Evolutionary conservation across 2,329 filamentous ascomycete species (phyloP).

Genomic region (Madurella fahalii): DNA sequence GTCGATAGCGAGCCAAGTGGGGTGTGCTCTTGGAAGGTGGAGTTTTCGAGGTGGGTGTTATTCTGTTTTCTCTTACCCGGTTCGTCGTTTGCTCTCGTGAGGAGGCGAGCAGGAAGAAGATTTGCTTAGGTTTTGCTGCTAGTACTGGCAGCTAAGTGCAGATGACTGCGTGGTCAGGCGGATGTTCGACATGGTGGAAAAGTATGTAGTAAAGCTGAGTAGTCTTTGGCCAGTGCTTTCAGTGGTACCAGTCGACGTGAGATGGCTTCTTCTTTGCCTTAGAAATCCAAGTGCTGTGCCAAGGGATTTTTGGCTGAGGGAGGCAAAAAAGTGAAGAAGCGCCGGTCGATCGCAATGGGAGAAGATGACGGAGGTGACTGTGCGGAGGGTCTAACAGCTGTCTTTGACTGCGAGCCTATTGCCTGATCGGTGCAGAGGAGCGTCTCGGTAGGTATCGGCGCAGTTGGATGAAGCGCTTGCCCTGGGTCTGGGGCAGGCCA

Average conservation of each 20-base stretch:
- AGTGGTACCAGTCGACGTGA: not conserved
- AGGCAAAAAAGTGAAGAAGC: conserved; percentile 9
- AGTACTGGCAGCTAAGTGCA: conserved; percentile 13
- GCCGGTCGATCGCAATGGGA: conserved; percentile 15
- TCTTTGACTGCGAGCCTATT: conserved; percentile 1
- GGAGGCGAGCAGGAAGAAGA: not conserved
- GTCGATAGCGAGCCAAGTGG: conserved; percentile 18
- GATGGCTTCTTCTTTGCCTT: not conserved
- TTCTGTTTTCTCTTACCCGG: conserved; percentile 3
- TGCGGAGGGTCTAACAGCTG: conserved; percentile 1
- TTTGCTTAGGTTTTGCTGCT: conserved; percentile 8
- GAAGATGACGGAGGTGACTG: conserved; percentile 14
- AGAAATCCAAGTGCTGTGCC: not conserved
- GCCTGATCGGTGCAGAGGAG: not conserved
- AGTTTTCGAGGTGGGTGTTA: conserved; percentile 2
- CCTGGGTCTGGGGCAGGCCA: not conserved
- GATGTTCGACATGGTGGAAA: conserved; percentile 16
- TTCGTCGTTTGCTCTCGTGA: not conserved
- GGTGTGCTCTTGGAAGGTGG: conserved; percentile 18
- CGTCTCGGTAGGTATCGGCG: not conserved
- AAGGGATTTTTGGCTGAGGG: not conserved
- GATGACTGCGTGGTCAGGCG: conserved; percentile 20
- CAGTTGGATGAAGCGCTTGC: not conserved
- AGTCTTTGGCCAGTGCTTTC: not conserved
- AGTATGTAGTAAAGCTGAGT: not conserved